Evolutionary conservation across 257 asterid species (phyloP), one percentile per base, ranked within the genome.

Genomic region (Solanum tarapatanum): DNA sequence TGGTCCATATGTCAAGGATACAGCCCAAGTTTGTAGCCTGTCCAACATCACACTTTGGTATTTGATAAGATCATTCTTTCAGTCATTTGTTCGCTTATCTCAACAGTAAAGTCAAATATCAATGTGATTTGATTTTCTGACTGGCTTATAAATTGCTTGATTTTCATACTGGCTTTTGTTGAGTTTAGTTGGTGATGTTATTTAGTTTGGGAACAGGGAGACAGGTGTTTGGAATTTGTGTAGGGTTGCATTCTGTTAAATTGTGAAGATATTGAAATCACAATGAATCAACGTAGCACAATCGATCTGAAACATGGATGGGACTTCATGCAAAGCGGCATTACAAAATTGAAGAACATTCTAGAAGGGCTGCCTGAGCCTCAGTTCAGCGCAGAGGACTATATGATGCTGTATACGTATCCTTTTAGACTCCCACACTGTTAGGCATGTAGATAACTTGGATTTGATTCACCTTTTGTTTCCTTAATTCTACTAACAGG

Each of bases 401-500:
- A 94, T 93, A 97, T 97, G 93, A 91, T 91, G 96, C 96, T 95
- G 73, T 97, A 97, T 92, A 96, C 99, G 99, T 97, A 96, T 88
- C 88, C 70, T 73, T 91, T 86, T 86, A 32, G 73, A 72, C 64
- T 30, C 24, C 83, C 30, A 30, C 84, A 43, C 45, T 39, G 23
- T 85, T 69, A 77, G 69, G 23, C 39, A 12, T 84, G 24, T 79
- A 82, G 79, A 39, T 45, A 74, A 51, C 68, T 69, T 76, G 64
- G 88, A 73, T 69, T 75, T 80, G 79, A 51, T 70, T 87, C 75
- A 60, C 62, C 77, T 88, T 48, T 90, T 87, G 77, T 69, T 88
- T 55, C 77, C 84, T 87, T 90, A 69, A 90, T 75, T 91, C 55
- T 86, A 70, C 87, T 72, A 58, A 39, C 93, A 97, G 99, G 89